These are phyloP conservation scores for Aphanomyces astaci DNA, from an alignment of 352 stramenopile genomes.

Conservation along the genomic window DNA sequence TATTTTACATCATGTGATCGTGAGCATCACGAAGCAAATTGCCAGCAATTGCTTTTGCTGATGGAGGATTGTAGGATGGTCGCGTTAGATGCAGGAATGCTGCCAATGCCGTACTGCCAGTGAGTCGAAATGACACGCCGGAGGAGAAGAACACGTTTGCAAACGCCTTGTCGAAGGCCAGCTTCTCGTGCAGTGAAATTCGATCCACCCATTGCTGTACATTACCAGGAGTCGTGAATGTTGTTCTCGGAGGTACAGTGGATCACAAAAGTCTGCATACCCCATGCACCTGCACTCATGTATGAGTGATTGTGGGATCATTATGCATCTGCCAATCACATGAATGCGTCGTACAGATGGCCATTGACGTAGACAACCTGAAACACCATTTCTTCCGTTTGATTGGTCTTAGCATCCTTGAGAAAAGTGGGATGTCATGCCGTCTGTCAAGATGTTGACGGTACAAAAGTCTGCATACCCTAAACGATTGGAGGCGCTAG, in stretches of 20 bases:
- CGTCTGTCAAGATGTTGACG: neutral
- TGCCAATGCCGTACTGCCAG: neutral
- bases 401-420: neutral
- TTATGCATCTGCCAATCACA: neutral
- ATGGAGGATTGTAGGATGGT: neutral
- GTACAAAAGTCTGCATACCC: neutral
- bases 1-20: neutral
- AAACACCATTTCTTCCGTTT: neutral
- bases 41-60: neutral
- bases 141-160: neutral
- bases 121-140: neutral
- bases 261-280: neutral
- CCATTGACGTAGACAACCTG: neutral
- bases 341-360: neutral
- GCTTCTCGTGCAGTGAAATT: neutral
- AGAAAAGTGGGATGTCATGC: neutral
- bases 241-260: neutral
- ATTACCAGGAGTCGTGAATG: neutral
- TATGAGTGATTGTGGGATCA: neutral
- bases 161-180: neutral
- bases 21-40: neutral
- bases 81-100: neutral
- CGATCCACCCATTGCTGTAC: neutral
- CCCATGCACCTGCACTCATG: neutral
- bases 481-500: too few species aligned